Percentiles rank a stretch among this genome's conserved stretches.
Evolutionary conservation across 2,329 filamentous ascomycete species (phyloP).

Genomic region (Decorospora gaudefroyi): DNA sequence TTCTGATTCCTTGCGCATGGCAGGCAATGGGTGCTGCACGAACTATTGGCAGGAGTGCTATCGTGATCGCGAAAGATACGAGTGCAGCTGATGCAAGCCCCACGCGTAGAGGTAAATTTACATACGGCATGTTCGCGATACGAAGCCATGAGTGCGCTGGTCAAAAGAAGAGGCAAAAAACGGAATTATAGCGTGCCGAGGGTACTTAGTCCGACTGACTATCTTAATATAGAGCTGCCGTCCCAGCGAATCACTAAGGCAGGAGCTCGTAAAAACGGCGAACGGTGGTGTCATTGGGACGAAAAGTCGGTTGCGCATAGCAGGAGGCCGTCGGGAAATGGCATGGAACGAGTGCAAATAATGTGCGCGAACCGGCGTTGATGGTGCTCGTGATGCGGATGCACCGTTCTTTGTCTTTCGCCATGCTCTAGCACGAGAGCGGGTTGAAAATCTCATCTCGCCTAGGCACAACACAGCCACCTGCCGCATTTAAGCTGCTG

Average conservation of each 20-base stretch:
- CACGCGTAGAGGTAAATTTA: constrained; percentile 2
- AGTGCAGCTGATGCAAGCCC: constrained; percentile 10
- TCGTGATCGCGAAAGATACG: constrained; percentile 12
- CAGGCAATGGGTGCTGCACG: neutral
- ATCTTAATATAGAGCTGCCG: constrained; percentile 36
- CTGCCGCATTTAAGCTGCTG: constrained; percentile 15
- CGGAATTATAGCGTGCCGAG: constrained; percentile 25
- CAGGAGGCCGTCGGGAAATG: no score
- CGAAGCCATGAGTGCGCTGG: constrained; percentile 10
- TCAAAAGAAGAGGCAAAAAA: constrained; percentile 8
- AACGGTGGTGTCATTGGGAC: constrained; percentile 19
- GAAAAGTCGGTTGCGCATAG: no score
- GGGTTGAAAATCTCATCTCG: constrained; percentile 2
- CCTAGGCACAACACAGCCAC: constrained; percentile 17
- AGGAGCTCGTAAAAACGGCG: constrained; percentile 12
- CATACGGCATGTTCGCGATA: neutral
- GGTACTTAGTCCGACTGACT: constrained; percentile 19
- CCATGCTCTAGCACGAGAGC: neutral
- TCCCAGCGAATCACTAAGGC: constrained; percentile 25
- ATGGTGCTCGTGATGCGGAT: neutral
- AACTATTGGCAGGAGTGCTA: neutral
- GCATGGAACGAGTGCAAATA: neutral
- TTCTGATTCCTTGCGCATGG: neutral
- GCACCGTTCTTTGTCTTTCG: neutral
- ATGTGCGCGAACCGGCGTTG: neutral